Evolutionary conservation across 768 basidiomycete genomes (phyloP).

Genomic region (Gelatoporia subvermispora): DNA sequence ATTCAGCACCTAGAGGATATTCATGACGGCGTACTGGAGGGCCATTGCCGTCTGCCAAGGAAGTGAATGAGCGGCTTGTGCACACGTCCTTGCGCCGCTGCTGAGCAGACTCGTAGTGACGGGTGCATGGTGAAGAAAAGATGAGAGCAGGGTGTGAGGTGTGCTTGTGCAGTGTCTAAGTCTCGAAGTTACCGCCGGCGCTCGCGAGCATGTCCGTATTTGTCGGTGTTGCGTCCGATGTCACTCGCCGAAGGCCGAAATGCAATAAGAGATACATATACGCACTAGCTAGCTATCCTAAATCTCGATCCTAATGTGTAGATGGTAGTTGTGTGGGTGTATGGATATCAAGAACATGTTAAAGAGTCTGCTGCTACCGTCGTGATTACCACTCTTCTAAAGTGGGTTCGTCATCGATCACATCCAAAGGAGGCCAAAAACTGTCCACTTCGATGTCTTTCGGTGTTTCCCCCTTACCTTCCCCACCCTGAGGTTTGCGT

Average conservation of each 20-base stretch:
- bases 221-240: too few relatives aligned
- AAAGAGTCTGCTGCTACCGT: too few relatives aligned
- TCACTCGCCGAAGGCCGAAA: too few relatives aligned
- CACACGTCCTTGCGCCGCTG: neutral
- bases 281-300: too few relatives aligned
- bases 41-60: slow-evolving; percentile 25
- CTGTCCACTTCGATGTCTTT: slow-evolving; percentile 13
- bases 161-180: too few relatives aligned
- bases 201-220: too few relatives aligned
- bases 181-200: too few relatives aligned
- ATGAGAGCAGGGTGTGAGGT: too few relatives aligned
- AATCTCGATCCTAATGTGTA: too few relatives aligned
- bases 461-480: slow-evolving; percentile 20
- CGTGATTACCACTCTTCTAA: slow-evolving; percentile 9
- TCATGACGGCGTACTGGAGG: slow-evolving; percentile 13
- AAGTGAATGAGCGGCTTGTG: slow-evolving; percentile 26
- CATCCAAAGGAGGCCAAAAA: slow-evolving; percentile 18
- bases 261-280: too few relatives aligned
- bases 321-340: too few relatives aligned
- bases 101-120: slow-evolving; percentile 19
- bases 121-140: slow-evolving; percentile 17
- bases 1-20: neutral
- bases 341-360: too few relatives aligned
- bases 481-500: slow-evolving; percentile 13
- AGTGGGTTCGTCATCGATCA: slow-evolving; percentile 10